Percentiles rank a stretch among this genome's conserved stretches.
Conservation (phyloP, 2,329 filamentous ascomycete species). For the Cercospora berteroae region DNA sequence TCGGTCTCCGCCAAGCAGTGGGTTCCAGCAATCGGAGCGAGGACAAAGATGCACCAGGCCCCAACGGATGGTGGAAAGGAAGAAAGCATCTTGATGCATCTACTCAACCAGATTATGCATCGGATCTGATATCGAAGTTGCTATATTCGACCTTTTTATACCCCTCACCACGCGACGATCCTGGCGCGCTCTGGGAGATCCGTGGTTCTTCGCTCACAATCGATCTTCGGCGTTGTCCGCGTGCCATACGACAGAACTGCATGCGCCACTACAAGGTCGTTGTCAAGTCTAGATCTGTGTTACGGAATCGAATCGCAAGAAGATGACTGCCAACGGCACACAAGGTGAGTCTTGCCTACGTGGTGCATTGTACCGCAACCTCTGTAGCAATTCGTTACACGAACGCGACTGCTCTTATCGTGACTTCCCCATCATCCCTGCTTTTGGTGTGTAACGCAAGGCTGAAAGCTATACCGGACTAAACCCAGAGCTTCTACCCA, state of each 20-base stretch:
- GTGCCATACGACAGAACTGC: not conserved
- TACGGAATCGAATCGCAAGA: not conserved
- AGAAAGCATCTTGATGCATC: conserved; percentile 3
- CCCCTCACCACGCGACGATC: not conserved
- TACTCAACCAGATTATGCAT: not conserved
- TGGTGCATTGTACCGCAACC: not conserved
- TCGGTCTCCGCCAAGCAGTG: not conserved
- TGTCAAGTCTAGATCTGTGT: not conserved
- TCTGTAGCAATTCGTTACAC: not conserved
- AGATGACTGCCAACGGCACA: not conserved
- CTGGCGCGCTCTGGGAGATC: not conserved
- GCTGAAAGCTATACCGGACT: not conserved
- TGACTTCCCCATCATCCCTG: not conserved
- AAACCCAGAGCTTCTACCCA: not conserved
- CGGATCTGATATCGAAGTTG: not conserved
- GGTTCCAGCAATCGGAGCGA: not conserved
- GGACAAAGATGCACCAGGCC: not conserved
- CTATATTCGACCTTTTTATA: not conserved
- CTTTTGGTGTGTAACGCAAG: not conserved
- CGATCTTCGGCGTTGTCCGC: not conserved
- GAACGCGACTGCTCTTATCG: not conserved
- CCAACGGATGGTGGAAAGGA: not conserved
- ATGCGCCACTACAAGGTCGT: not conserved
- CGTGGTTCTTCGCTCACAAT: not conserved
- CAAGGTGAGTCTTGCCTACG: not conserved